Percentiles rank a stretch among this genome's conserved stretches.
Evolutionary conservation across 108 stramenopile species (phyloP).

Genomic region (Skeletonema costatum): DNA sequence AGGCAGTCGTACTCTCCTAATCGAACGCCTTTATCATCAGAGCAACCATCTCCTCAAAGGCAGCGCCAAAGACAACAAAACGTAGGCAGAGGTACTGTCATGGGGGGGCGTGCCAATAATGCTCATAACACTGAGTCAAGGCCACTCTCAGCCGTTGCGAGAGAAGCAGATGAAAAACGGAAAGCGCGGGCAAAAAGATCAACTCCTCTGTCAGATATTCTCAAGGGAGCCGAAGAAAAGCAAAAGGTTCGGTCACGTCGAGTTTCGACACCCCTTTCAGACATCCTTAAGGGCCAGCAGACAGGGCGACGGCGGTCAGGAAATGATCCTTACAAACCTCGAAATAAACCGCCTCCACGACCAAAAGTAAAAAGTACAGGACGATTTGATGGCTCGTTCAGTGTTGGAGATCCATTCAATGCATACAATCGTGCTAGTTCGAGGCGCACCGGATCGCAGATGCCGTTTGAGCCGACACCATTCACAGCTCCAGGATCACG

Average conservation of each 20-base stretch:
- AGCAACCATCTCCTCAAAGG: slow-evolving; percentile 15
- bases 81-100: slow-evolving; percentile 14
- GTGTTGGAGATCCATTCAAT: neutral
- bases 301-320: slow-evolving; percentile 15
- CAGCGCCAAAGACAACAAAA: slow-evolving; percentile 15
- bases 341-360: slow-evolving; percentile 30
- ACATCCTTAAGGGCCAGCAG: slow-evolving; percentile 34
- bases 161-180: slow-evolving; percentile 3
- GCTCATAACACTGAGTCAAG: neutral
- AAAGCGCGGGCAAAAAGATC: slow-evolving; percentile 6
- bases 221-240: slow-evolving; percentile 29
- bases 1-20: neutral
- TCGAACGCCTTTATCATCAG: slow-evolving; percentile 24
- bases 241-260: slow-evolving; percentile 18
- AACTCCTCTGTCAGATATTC: slow-evolving; percentile 27
- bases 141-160: neutral
- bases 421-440: neutral
- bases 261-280: slow-evolving; percentile 22
- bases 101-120: neutral
- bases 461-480: slow-evolving; percentile 40
- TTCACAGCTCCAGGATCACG: slow-evolving; percentile 41
- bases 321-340: slow-evolving; percentile 3
- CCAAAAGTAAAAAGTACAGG: slow-evolving; percentile 5
- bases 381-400: slow-evolving; percentile 34
- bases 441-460: slow-evolving; percentile 10